Conservation (phyloP, 768 basidiomycete genomes). For the Podaxis sp. region DNA sequence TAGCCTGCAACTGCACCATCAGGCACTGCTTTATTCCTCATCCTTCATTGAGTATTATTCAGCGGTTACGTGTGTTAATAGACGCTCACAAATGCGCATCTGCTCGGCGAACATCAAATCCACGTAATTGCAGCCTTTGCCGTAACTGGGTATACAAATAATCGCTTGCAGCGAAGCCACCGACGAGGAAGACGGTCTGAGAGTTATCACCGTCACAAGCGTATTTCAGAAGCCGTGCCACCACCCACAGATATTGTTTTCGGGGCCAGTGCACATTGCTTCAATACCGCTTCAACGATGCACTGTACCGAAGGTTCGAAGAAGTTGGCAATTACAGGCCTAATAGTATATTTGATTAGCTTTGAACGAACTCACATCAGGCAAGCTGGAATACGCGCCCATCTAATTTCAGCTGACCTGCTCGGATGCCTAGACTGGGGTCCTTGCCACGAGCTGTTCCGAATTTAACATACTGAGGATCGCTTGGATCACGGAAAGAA, state of each 20-base stretch:
- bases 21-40: constrained; percentile 27
- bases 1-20: constrained; percentile 27
- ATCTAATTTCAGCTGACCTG: constrained; percentile 17
- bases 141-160: constrained; percentile 17
- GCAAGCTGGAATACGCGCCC: constrained; percentile 11
- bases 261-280: constrained; percentile 10
- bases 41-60: not conserved
- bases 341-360: constrained; percentile 1
- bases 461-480: constrained; percentile 19
- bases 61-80: not conserved
- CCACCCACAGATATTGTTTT: constrained; percentile 13
- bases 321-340: constrained; percentile 16
- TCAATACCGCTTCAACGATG: constrained; percentile 15
- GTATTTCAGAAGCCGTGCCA: no score
- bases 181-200: constrained; percentile 20
- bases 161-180: constrained; percentile 21
- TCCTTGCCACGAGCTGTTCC: constrained; percentile 18
- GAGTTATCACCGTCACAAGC: not conserved
- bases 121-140: constrained; percentile 3
- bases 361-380: not conserved
- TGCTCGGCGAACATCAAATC: constrained; percentile 12
- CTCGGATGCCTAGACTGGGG: constrained; percentile 14
- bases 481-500: constrained; percentile 15
- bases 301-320: constrained; percentile 20
- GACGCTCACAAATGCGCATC: constrained; percentile 14